phyloP scores from a whole-genome alignment of 805 yeast species.

The Candida berthetii region DNA sequence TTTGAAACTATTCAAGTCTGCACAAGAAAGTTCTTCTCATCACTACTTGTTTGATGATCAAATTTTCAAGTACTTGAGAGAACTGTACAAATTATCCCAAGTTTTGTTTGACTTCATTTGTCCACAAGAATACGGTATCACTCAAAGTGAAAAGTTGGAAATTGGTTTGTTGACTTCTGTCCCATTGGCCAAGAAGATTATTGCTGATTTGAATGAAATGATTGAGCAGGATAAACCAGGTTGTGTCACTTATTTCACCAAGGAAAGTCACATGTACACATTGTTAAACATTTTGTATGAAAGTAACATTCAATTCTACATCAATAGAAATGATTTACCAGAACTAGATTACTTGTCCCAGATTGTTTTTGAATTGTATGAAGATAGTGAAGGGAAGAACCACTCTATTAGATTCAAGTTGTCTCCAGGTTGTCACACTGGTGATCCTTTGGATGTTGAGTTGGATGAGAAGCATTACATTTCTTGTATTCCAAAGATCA shows the following conservation, averaged over 20 bases:
- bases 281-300: conserved; percentile 86
- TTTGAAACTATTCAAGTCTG: conserved; percentile 16
- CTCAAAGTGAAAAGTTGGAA: conserved; percentile 90
- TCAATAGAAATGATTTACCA: conserved; percentile 91
- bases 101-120: conserved; percentile 95
- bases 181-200: conserved; percentile 85
- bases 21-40: conserved; percentile 15
- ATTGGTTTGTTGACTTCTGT: conserved; percentile 91
- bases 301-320: conserved; percentile 89
- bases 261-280: conserved; percentile 95
- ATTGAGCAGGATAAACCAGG: conserved; percentile 76
- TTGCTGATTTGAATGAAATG: conserved; percentile 75
- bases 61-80: conserved; percentile 74
- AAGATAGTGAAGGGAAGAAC: conserved; percentile 69
- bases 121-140: conserved; percentile 98
- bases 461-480: conserved; percentile 94
- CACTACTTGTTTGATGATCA: conserved; percentile 70
- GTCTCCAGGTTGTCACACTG: conserved; percentile 98
- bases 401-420: conserved; percentile 88
- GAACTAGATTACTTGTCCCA: conserved; percentile 95
- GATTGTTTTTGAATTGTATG: conserved; percentile 89
- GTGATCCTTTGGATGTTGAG: conserved; percentile 95
- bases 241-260: conserved; percentile 86
- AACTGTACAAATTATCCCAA: conserved; percentile 83
- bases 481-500: conserved; percentile 88